Percentiles rank a stretch among this genome's conserved stretches.
Conservation (phyloP, 1,139 yeast genomes). For the Kodamaea derodonti region DNA sequence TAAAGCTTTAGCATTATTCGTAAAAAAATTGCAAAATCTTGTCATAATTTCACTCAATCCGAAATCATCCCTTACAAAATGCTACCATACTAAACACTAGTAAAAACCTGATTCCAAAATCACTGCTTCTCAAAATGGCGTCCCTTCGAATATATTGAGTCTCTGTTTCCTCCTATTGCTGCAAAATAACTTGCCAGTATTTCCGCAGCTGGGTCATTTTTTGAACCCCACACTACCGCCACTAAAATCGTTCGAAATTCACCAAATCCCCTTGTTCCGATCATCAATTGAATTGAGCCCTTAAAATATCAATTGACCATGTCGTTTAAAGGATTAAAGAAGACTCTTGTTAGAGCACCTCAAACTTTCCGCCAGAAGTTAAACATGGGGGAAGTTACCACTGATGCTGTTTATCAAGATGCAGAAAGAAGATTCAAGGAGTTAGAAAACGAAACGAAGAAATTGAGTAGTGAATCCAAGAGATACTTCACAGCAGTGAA, state of each 20-base stretch:
- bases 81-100: too few relatives aligned
- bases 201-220: background rate
- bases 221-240: background rate
- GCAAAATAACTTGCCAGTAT: too few relatives aligned
- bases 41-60: too few relatives aligned
- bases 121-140: too few relatives aligned
- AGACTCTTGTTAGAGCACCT: conserved; percentile 83
- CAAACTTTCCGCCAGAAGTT: conserved; percentile 73
- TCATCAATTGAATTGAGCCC: background rate
- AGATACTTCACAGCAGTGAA: conserved; percentile 87
- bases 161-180: too few relatives aligned
- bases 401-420: conserved; percentile 86
- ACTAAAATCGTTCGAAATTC: conserved; percentile 1
- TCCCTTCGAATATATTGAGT: too few relatives aligned
- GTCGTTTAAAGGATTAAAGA: conserved; percentile 94
- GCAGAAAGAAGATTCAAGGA: conserved; percentile 96
- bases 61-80: too few relatives aligned
- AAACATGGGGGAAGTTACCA: conserved; percentile 81
- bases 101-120: too few relatives aligned
- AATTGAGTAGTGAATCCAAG: conserved; percentile 83
- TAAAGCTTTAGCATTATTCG: too few relatives aligned
- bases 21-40: too few relatives aligned
- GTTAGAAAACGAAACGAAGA: conserved; percentile 83
- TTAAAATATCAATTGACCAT: conserved; percentile 26
- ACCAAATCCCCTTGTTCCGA: background rate